These are phyloP conservation scores for Leccinellum albellum DNA, from an alignment of 768 basidiomycete species.

Conservation along the genomic window DNA sequence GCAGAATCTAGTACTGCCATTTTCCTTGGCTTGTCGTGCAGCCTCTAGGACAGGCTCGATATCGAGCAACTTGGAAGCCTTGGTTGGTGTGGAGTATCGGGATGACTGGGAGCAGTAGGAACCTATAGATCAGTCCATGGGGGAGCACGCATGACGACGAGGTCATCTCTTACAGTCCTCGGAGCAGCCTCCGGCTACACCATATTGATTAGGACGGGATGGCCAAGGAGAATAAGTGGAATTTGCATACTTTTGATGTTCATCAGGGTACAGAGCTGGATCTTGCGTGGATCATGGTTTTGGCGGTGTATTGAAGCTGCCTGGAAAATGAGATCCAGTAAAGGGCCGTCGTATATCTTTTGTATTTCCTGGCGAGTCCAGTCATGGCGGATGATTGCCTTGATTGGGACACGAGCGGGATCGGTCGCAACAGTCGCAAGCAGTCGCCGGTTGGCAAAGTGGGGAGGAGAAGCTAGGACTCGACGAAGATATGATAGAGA, in stretches of 20 bases:
- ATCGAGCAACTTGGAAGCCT: conserved; percentile 82
- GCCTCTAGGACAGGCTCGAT: conserved; percentile 91
- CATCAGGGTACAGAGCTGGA: conserved; percentile 96
- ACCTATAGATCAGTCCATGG: conserved; percentile 42
- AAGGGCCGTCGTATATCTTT: conserved; percentile 76
- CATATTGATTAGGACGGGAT: conserved; percentile 6
- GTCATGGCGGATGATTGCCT: conserved; percentile 43
- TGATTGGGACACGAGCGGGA: background rate
- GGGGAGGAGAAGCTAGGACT: conserved; percentile 6
- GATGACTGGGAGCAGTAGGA: conserved; percentile 98
- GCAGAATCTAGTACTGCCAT: conserved; percentile 96
- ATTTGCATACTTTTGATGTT: conserved; percentile 89
- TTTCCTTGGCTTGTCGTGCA: conserved; percentile 89
- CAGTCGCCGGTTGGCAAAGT: conserved; percentile 36
- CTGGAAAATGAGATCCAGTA: conserved; percentile 86
- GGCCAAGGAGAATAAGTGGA: conserved; percentile 23
- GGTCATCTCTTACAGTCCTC: conserved; percentile 75
- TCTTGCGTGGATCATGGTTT: conserved; percentile 83
- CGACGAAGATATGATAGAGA: conserved; percentile 4
- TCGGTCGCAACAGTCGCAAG: conserved; percentile 54
- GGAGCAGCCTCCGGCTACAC: conserved; percentile 84
- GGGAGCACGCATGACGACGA: background rate
- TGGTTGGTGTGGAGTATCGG: conserved; percentile 84
- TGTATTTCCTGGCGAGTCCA: conserved; percentile 84
- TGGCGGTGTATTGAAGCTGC: conserved; percentile 82